phyloP scores from a whole-genome alignment of 164 flowering plant species.

The Magnolia changhungtana region DNA sequence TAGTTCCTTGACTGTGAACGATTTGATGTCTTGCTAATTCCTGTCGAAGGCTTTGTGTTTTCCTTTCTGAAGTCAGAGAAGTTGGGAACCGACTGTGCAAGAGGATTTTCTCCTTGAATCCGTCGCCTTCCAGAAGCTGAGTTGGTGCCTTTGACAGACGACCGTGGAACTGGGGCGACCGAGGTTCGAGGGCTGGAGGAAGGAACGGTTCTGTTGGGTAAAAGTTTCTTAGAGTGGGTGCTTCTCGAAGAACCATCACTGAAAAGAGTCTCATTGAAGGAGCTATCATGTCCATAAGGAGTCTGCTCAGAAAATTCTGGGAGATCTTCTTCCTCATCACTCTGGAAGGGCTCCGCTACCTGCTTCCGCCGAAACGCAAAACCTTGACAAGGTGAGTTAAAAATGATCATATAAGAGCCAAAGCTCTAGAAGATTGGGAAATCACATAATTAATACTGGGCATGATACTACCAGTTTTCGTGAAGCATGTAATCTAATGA shows the following conservation, averaged over 20 bases:
- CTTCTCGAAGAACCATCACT: slow-evolving; percentile 48
- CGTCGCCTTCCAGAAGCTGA: slow-evolving; percentile 55
- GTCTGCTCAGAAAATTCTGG: slow-evolving; percentile 43
- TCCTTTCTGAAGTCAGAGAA: slow-evolving; percentile 88
- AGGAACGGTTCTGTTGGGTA: slow-evolving; percentile 45
- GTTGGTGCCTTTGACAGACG: slow-evolving; percentile 51
- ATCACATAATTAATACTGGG: not conserved
- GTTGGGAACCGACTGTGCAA: slow-evolving; percentile 91
- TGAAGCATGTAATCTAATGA: too few relatives aligned
- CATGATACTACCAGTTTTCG: not conserved
- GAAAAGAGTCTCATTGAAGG: slow-evolving; percentile 29
- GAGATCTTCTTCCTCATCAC: slow-evolving; percentile 62
- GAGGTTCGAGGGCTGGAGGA: slow-evolving; percentile 63
- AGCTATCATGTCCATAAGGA: slow-evolving; percentile 34
- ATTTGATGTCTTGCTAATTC: slow-evolving; percentile 41
- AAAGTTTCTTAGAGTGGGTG: slow-evolving; percentile 49
- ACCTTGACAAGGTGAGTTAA: slow-evolving; percentile 18
- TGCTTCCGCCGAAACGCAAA: slow-evolving; percentile 36
- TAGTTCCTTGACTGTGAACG: slow-evolving; percentile 55
- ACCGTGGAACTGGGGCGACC: slow-evolving; percentile 44
- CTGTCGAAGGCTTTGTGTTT: slow-evolving; percentile 72
- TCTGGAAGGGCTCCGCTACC: slow-evolving; percentile 39
- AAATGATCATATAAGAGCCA: slow-evolving; percentile 6
- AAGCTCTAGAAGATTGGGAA: not conserved
- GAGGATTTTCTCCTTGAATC: slow-evolving; percentile 61